A percentile compares a stretch with the other conserved stretches of the same genome.
These are phyloP conservation scores for Colletotrichum tamarilloi DNA, from an alignment of 2,329 filamentous ascomycete genomes.

Conservation along the genomic window DNA sequence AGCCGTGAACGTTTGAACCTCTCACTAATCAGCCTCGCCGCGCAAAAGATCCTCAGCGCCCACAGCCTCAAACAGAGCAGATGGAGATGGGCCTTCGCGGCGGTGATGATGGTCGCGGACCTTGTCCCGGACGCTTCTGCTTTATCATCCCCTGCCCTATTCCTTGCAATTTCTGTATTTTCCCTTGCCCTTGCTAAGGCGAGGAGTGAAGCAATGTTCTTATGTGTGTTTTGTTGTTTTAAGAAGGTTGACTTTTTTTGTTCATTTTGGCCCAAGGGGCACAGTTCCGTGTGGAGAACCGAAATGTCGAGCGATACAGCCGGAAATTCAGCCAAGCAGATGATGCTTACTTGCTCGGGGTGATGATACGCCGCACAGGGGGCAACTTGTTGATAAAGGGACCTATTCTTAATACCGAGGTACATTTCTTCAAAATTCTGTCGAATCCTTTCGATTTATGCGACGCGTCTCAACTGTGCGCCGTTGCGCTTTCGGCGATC, in stretches of 20 bases:
- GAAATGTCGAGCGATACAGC: neutral
- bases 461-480: neutral
- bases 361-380: neutral
- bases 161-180: conserved; percentile 48
- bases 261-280: neutral
- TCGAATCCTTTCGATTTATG: neutral
- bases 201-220: neutral
- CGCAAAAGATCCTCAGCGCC: neutral
- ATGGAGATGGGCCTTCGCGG: neutral
- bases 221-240: neutral
- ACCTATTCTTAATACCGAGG: neutral
- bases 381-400: neutral
- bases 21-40: neutral
- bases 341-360: neutral
- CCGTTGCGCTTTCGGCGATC: neutral
- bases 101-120: neutral
- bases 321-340: neutral
- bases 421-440: neutral
- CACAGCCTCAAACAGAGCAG: neutral
- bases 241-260: neutral
- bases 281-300: neutral
- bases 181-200: conserved; percentile 41
- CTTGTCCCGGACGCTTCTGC: conserved; percentile 50
- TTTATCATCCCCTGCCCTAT: conserved; percentile 51
- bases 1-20: neutral